Conservation (phyloP, 2,329 filamentous ascomycete species). For the Arachnomyces sp. region DNA sequence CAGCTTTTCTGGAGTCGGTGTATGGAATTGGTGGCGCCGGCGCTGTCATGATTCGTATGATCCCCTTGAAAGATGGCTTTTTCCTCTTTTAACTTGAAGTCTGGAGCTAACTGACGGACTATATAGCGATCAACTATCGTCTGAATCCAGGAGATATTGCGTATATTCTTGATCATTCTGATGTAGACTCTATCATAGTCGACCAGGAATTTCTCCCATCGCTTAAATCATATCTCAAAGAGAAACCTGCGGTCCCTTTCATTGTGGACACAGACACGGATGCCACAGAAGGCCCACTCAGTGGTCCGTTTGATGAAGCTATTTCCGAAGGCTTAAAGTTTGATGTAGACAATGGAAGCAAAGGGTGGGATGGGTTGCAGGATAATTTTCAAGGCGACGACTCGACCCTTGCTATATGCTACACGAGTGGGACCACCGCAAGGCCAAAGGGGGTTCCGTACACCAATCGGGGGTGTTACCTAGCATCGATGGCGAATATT, state of each 20-base stretch:
- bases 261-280: slow-evolving; percentile 83
- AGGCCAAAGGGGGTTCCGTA: slow-evolving; percentile 88
- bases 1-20: slow-evolving; percentile 83
- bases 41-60: slow-evolving; percentile 61
- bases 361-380: slow-evolving; percentile 71
- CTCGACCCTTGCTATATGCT: slow-evolving; percentile 75
- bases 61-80: too few relatives aligned
- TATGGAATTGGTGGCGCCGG: slow-evolving; percentile 81
- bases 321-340: slow-evolving; percentile 70
- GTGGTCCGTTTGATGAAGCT: slow-evolving; percentile 75
- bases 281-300: slow-evolving; percentile 62
- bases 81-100: slow-evolving; percentile 24
- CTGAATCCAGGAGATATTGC: slow-evolving; percentile 77
- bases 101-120: slow-evolving; percentile 15
- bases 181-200: slow-evolving; percentile 79
- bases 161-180: slow-evolving; percentile 83
- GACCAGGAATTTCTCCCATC: slow-evolving; percentile 72
- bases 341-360: slow-evolving; percentile 57
- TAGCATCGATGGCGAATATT: slow-evolving; percentile 77
- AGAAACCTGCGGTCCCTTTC: slow-evolving; percentile 58
- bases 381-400: slow-evolving; percentile 68
- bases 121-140: slow-evolving; percentile 57
- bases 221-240: slow-evolving; percentile 57
- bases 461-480: slow-evolving; percentile 79
- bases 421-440: slow-evolving; percentile 90